Evolutionary conservation across 1,284 basidiomycete species (phyloP), one percentile per base, ranked within the genome.

Genomic region (Irpex sp.): DNA sequence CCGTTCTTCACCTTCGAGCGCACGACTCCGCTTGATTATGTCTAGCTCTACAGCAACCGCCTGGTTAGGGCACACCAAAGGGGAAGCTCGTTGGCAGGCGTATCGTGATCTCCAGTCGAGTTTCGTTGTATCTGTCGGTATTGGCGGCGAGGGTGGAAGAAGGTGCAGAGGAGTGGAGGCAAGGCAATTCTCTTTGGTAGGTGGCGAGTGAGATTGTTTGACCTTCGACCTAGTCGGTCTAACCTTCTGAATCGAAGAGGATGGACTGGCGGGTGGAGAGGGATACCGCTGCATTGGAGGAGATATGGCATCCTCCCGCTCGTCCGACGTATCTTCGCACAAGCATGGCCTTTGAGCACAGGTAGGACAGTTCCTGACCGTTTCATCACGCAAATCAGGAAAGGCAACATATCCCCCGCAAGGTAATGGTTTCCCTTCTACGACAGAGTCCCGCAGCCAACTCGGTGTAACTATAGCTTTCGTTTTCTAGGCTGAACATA

Each of bases 1-100:
- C 37, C 82, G 75, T 9, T 78, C 77, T 60, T 88, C 81, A 5
- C 86, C 84, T 68, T 91, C 90, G 3, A 90, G 72, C 49, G 81
- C 76, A 54, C 90, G 77, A 23, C 79, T 77, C 45, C 76, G 79
- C 23, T 80, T 78, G 49, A 91, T 78, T n/a, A 87, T 72, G n/a
- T 80, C 80, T 12, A 92, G 71, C 64, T 86, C 80, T 5, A 73
- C 64, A 2, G 78, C 79, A 3, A 91, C 77, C 0, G 66, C 73
- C 68, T 90, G 86, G 66, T 92, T 92, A 0, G 78, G 78, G 67
- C 86, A 91, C 4, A 80, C 69, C 42, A 92, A 74, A 0, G 86
- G 87, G 1, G 84, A 85, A 0, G 82, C 76, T 33, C 90, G 79
- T 61, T 79, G 74, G 64, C 86, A 88, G 3, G 86, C 80, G 67